Evolutionary conservation across 768 basidiomycete species (phyloP), one percentile per base, ranked within the genome.

Genomic region (Boletellus ananiceps): DNA sequence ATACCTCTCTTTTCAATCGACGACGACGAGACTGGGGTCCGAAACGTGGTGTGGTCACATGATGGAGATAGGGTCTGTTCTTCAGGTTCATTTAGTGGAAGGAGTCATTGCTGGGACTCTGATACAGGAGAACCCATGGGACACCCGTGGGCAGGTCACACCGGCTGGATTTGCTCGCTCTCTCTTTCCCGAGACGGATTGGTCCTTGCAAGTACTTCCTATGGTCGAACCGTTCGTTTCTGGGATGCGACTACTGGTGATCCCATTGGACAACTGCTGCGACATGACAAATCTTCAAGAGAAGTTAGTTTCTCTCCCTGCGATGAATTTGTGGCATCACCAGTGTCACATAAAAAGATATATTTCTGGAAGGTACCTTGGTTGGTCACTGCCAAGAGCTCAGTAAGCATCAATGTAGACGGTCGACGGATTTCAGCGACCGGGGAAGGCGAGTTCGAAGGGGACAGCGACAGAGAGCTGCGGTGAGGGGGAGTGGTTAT

Each of bases 121-220:
- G 2, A 21, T 12, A 47, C 40, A 4, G 46, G 41, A 5, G 14
- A 33, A 12, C 40, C 27, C 23, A 25, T 47, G 13, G 34, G 50
- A 23, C 16, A 33, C 6, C 40, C 45, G 0, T 51, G 50, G 50
- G 11, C 19, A 58, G 11, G 62, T 27, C 51, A 64, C 21, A 42
- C 63, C 2, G 43, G 49, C 12, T 2, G 1, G 1, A 25, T 49
- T 9, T 1, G 3, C 18, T 44, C 48, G 1, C 9, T 49, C 14
- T 16, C 31, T 0, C 40, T 46, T 3, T 54, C 48, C 1, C 35
- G 40, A 5, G 37, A 54, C 3, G 51, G 42, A 1, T 44, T 18
- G 3, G 36, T 32, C 29, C 36, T 56, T 5, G 51, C 44, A 0
- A 53, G 54, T 16, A 47, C 32, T 3, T 53, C 51, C 0, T 0